phyloP scores from a whole-genome alignment of 2,329 filamentous ascomycete species.

The Nemania diffusa region DNA sequence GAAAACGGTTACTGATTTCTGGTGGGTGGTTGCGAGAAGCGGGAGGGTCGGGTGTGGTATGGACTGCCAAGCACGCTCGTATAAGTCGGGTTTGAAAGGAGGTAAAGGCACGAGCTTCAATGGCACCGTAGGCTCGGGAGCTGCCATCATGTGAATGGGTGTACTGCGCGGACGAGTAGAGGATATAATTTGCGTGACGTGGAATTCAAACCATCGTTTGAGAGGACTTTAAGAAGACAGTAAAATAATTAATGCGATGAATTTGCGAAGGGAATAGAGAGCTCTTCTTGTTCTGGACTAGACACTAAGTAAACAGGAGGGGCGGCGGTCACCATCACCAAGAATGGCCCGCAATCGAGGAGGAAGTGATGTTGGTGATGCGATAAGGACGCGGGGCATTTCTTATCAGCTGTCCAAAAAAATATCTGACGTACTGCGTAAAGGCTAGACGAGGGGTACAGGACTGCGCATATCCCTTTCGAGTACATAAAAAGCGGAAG shows the following conservation, averaged over 20 bases:
- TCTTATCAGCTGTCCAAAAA: conserved; percentile 15
- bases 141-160: conserved; percentile 25
- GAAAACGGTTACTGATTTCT: conserved; percentile 89
- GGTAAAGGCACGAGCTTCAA: conserved; percentile 57
- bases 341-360: conserved; percentile 1
- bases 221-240: background rate
- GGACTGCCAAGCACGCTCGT: conserved; percentile 84
- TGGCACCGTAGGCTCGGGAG: conserved; percentile 14
- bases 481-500: too few relatives aligned
- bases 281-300: background rate
- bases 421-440: too few relatives aligned
- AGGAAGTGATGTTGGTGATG: background rate
- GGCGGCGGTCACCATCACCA: conserved; percentile 3
- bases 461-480: too few relatives aligned
- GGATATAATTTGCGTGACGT: background rate
- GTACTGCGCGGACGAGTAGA: conserved; percentile 10
- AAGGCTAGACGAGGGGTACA: too few relatives aligned
- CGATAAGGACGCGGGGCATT: conserved; percentile 28
- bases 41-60: conserved; percentile 87
- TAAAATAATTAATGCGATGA: background rate
- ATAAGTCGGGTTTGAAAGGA: conserved; percentile 65
- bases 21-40: conserved; percentile 87
- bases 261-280: background rate
- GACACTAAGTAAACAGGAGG: background rate
- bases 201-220: conserved; percentile 9